Evolutionary conservation across 768 basidiomycete species (phyloP).

Genomic region (Psilocybe sp.): DNA sequence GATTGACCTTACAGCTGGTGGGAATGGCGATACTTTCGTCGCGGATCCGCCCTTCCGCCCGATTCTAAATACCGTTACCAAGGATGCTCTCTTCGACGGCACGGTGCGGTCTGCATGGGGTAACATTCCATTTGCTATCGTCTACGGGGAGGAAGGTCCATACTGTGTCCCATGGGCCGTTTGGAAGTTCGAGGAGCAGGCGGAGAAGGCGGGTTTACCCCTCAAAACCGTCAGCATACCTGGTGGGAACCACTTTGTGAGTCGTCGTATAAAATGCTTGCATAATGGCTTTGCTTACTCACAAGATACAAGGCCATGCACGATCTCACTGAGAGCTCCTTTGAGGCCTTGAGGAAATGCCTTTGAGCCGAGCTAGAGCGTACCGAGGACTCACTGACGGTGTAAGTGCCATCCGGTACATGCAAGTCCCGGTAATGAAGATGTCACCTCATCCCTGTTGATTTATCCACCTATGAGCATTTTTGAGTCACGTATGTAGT

Average conservation of each 20-base stretch:
- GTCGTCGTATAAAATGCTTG: background rate
- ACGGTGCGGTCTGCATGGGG: conserved; percentile 2
- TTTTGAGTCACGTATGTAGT: no score
- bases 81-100: conserved; percentile 6
- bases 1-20: conserved; percentile 13
- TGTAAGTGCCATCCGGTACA: no score
- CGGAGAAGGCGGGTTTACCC: conserved; percentile 7
- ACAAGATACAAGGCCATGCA: no score
- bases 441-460: no score
- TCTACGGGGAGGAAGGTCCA: conserved; percentile 12
- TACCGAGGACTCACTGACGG: no score
- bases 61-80: background rate
- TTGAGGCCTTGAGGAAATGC: no score
- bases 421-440: no score
- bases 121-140: conserved; percentile 4
- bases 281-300: no score
- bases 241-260: conserved; percentile 15
- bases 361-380: no score
- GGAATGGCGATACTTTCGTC: conserved; percentile 5
- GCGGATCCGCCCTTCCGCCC: conserved; percentile 5
- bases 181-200: conserved; percentile 12
- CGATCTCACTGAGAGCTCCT: no score
- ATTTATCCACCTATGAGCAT: no score
- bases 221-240: conserved; percentile 10
- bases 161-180: conserved; percentile 12